Evolutionary conservation across 2,329 filamentous ascomycete species (phyloP), one percentile per base, ranked within the genome.

Genomic region (Fusarium caatingaense): DNA sequence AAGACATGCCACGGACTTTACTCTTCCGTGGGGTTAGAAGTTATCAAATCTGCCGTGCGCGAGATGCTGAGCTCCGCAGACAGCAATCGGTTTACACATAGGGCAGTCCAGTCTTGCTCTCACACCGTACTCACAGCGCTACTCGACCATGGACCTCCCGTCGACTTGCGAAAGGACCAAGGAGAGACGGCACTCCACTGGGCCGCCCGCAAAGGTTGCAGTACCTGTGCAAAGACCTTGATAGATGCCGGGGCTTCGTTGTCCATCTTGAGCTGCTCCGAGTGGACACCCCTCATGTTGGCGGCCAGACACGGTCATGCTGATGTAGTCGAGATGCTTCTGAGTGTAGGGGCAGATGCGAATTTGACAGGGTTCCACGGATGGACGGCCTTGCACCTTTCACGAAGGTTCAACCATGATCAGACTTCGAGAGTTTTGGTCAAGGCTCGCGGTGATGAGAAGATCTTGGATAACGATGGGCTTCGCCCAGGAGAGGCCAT

Each of bases 201-300:
- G 34, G 34, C 18, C 12, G 34, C 34, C 2, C 18, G 34, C 0
- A n/a, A 37, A 6, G 34, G 34, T n/a, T 37, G 34, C 18, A 7
- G 0, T 12, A 7, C 3, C 2, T 37, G 34, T 37, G 18, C 18
- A 0, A 37, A n/a, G 2, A 6, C 0, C 1, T 6, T 37, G 34
- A 12, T 37, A 12, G 5, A 37, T 12, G 34, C 18, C 2, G 3
- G 10, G 18, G 3, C 34, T 37, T 7, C 18, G 6, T n/a, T n/a
- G 2, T n/a, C 18, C 18, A 37, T 37, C 10, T n/a, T 6, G 34
- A 37, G 10, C 6, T 4, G 6, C 6, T 37, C 34, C 10, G 34
- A n/a, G 18, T 37, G 34, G 34, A 37, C 34, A 12, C 18, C 34
- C n/a, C 18, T 37, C 3, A 37, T 37, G 34, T 7, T 37, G 34